These are phyloP conservation scores for Trichoderma breve DNA, from an alignment of 2,329 filamentous ascomycete species.

Conservation along the genomic window DNA sequence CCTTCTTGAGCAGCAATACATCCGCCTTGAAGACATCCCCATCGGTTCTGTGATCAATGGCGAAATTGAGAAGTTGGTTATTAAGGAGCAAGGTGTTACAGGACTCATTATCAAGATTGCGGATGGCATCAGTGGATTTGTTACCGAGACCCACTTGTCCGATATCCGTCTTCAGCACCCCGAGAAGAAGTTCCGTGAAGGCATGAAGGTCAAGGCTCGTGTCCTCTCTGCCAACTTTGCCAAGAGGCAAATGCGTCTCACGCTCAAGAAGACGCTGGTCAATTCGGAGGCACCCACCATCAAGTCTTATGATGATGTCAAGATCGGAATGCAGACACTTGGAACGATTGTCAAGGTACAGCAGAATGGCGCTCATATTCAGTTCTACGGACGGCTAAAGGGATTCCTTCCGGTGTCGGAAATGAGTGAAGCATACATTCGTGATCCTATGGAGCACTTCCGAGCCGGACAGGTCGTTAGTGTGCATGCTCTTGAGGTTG, in stretches of 20 bases:
- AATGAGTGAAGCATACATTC: slow-evolving; percentile 97
- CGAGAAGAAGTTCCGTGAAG: slow-evolving; percentile 93
- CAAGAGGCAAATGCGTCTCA: slow-evolving; percentile 79
- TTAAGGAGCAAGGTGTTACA: slow-evolving; percentile 73
- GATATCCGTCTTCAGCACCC: slow-evolving; percentile 87
- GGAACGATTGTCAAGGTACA: slow-evolving; percentile 85
- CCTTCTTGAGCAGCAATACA: slow-evolving; percentile 81
- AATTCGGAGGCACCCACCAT: slow-evolving; percentile 83
- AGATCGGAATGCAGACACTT: slow-evolving; percentile 72
- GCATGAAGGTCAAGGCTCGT: slow-evolving; percentile 77
- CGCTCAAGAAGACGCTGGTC: slow-evolving; percentile 89
- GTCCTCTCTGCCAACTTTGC: slow-evolving; percentile 76
- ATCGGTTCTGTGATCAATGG: slow-evolving; percentile 79
- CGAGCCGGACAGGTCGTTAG: slow-evolving; percentile 85
- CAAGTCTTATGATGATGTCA: slow-evolving; percentile 71
- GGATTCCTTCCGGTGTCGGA: slow-evolving; percentile 91
- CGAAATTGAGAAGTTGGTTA: slow-evolving; percentile 78
- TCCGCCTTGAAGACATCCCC: slow-evolving; percentile 86
- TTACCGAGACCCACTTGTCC: slow-evolving; percentile 83
- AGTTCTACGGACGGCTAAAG: slow-evolving; percentile 82
- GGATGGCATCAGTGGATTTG: slow-evolving; percentile 84
- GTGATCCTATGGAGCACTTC: slow-evolving; percentile 87
- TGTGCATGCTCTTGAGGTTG: slow-evolving; percentile 80
- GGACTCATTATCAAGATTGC: slow-evolving; percentile 81
- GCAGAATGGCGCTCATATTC: slow-evolving; percentile 77